These are phyloP conservation scores for Trichoderma atroviride DNA, from an alignment of 2,329 filamentous ascomycete species.

Conservation along the genomic window DNA sequence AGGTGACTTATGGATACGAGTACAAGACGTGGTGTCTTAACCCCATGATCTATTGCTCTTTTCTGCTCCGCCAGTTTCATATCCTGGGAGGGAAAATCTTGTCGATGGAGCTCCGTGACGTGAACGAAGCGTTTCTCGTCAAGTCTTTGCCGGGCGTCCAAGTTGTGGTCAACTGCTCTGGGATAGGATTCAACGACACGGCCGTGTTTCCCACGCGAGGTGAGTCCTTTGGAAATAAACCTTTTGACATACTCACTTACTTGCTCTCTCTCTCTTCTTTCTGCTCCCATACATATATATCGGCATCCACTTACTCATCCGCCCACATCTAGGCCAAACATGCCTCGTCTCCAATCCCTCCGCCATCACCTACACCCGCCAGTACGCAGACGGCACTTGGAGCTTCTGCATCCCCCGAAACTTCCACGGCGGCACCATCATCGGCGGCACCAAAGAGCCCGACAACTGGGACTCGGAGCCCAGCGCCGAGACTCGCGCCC, in stretches of 20 bases:
- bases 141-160: slow-evolving; percentile 35
- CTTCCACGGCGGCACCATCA: slow-evolving; percentile 64
- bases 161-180: slow-evolving; percentile 50
- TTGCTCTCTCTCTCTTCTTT: background rate
- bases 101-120: background rate
- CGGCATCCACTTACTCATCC: background rate
- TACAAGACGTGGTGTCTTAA: slow-evolving; percentile 56
- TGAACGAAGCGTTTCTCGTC: slow-evolving; percentile 44
- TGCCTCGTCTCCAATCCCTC: slow-evolving; percentile 47
- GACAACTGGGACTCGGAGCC: slow-evolving; percentile 57
- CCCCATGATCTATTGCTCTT: slow-evolving; percentile 54
- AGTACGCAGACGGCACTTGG: slow-evolving; percentile 63
- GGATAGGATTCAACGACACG: slow-evolving; percentile 48
- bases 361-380: slow-evolving; percentile 53
- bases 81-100: slow-evolving; percentile 35
- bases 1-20: slow-evolving; percentile 47
- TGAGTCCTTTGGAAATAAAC: slow-evolving; percentile 25
- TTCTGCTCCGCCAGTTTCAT: slow-evolving; percentile 43
- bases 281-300: background rate
- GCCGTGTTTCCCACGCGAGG: slow-evolving; percentile 49
- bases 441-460: slow-evolving; percentile 67
- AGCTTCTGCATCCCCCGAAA: slow-evolving; percentile 64
- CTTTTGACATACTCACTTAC: background rate
- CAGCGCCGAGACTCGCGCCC: slow-evolving; percentile 49
- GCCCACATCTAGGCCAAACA: slow-evolving; percentile 45